Evolutionary conservation across 306 rosid genomes (phyloP).

Genomic region (Delonix regia): DNA sequence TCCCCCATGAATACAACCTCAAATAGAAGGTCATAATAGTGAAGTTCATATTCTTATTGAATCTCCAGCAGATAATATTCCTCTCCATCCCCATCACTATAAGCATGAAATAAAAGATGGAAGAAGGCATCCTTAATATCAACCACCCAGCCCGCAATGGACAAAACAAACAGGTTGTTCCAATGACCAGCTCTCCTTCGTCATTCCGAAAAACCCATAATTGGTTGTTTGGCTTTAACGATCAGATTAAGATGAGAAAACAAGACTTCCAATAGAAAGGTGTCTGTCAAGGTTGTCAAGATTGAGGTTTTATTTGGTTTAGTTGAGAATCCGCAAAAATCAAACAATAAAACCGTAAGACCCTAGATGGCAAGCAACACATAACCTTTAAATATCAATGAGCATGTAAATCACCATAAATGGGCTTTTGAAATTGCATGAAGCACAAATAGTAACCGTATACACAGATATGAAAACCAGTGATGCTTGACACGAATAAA

Average conservation of each 20-base stretch:
- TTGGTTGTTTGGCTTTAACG: not conserved
- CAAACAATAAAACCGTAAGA: not conserved
- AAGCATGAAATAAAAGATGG: not conserved
- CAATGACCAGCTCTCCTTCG: conserved; percentile 20
- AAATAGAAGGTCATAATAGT: conserved; percentile 5
- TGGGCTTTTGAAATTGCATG: not conserved
- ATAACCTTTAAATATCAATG: not conserved
- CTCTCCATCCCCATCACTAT: not conserved
- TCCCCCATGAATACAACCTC: conserved; percentile 3
- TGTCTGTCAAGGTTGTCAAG: not conserved
- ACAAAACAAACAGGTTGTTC: conserved; percentile 4
- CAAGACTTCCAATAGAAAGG: not conserved
- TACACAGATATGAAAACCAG: not conserved
- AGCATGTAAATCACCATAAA: not conserved
- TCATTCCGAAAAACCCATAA: not conserved
- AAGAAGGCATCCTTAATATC: conserved; percentile 8
- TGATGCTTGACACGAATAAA: not conserved
- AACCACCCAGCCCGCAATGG: not conserved
- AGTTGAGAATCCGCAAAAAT: not conserved
- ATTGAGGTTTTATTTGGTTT: not conserved
- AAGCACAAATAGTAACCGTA: not conserved
- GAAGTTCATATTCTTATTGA: conserved; percentile 20
- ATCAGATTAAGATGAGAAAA: not conserved
- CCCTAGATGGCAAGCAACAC: not conserved
- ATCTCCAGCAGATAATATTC: conserved; percentile 19